Evolutionary conservation across 768 basidiomycete species (phyloP).

Genomic region (Russula ochroleuca): DNA sequence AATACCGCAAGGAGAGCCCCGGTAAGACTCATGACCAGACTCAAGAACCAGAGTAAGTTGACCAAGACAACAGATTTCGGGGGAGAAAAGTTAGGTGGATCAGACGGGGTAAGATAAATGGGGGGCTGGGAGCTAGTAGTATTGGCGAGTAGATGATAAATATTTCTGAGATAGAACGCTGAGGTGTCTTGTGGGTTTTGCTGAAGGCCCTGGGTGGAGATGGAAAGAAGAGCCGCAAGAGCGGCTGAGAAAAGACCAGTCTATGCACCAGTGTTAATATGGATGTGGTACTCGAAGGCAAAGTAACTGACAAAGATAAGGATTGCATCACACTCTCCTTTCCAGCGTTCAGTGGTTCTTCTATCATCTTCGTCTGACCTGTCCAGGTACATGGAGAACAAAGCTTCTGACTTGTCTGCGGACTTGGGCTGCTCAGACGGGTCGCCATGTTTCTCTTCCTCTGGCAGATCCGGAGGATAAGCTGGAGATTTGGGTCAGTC

Average conservation of each 20-base stretch:
- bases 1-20: conserved; percentile 44
- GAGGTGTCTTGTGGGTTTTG: conserved; percentile 5
- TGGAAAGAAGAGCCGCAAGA: conserved; percentile 16
- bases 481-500: neutral
- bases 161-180: conserved; percentile 12
- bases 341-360: conserved; percentile 17
- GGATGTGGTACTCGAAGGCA: neutral
- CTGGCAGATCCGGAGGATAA: too few species aligned
- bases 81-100: conserved; percentile 18
- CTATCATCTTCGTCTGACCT: conserved; percentile 17
- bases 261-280: neutral
- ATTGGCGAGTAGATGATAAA: conserved; percentile 2
- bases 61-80: conserved; percentile 36
- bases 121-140: neutral
- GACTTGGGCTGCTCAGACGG: too few species aligned
- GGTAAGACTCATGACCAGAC: conserved; percentile 38
- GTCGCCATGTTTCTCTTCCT: neutral
- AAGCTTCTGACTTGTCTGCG: neutral
- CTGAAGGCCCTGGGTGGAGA: conserved; percentile 14
- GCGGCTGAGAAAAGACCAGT: conserved; percentile 25
- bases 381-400: conserved; percentile 21
- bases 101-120: neutral
- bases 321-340: conserved; percentile 19
- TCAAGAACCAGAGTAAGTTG: conserved; percentile 43
- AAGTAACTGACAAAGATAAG: conserved; percentile 15